phyloP scores from a whole-genome alignment of 352 stramenopile genomes.

The Globisporangium radiosum region DNA sequence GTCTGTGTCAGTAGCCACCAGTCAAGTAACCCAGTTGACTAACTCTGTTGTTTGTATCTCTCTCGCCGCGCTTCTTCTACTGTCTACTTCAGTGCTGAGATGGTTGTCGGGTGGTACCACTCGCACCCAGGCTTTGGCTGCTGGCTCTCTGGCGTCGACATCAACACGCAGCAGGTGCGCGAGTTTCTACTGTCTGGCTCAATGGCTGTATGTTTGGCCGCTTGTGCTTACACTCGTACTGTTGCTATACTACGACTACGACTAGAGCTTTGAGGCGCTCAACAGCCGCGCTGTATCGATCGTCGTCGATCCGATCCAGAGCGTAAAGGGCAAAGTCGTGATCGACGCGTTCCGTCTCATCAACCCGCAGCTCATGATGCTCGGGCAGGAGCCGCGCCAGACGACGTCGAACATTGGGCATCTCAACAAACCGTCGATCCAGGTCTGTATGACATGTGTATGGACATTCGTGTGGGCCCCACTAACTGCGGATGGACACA shows the following conservation, averaged over 20 bases:
- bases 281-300: slow-evolving; percentile 96
- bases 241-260: neutral
- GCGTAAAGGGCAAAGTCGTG: slow-evolving; percentile 98
- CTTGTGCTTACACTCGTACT: slow-evolving; percentile 13
- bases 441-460: slow-evolving; percentile 18
- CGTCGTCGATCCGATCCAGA: slow-evolving; percentile 99
- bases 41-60: neutral
- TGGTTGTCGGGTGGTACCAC: slow-evolving; percentile 98
- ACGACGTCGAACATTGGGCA: slow-evolving; percentile 99
- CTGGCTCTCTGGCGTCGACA: slow-evolving; percentile 99
- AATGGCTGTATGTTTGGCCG: neutral
- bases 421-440: slow-evolving; percentile 98
- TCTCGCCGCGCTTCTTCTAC: neutral
- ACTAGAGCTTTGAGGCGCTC: slow-evolving; percentile 94
- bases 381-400: slow-evolving; percentile 96
- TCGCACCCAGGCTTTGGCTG: slow-evolving; percentile 99
- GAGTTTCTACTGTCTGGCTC: neutral
- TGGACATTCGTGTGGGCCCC: too few species aligned
- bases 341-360: slow-evolving; percentile 99
- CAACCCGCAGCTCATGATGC: slow-evolving; percentile 98
- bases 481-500: too few species aligned
- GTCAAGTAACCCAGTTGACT: too few species aligned
- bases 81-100: slow-evolving; percentile 56
- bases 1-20: neutral
- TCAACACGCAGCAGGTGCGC: slow-evolving; percentile 95